These are phyloP conservation scores for Lyophyllum atratum DNA, from an alignment of 768 basidiomycete genomes.

Conservation along the genomic window DNA sequence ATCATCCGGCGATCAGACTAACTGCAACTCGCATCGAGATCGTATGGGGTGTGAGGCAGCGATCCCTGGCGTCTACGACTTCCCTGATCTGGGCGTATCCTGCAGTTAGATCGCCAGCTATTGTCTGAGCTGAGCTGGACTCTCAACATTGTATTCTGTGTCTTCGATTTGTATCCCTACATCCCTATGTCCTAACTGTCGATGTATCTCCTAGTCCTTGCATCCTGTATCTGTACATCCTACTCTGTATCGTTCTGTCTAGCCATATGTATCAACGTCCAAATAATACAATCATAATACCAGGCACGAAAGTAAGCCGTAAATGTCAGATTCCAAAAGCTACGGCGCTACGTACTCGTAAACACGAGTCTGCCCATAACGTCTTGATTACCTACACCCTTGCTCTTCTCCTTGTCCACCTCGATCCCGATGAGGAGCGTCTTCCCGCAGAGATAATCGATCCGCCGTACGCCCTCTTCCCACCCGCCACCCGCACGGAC, in stretches of 20 bases:
- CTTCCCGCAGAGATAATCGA: slow-evolving; percentile 68
- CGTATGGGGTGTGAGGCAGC: slow-evolving; percentile 41
- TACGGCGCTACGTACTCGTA: not conserved
- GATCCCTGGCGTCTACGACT: slow-evolving; percentile 48
- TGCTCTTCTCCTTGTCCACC: slow-evolving; percentile 57
- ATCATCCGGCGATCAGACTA: slow-evolving; percentile 39
- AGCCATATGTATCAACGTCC: not conserved
- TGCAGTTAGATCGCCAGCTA: not conserved
- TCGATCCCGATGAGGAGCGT: slow-evolving; percentile 63
- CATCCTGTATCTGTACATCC: not conserved
- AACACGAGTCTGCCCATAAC: slow-evolving; percentile 15
- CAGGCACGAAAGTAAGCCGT: not conserved
- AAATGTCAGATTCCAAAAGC: not conserved
- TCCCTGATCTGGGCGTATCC: slow-evolving; percentile 27
- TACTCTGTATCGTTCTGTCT: not conserved
- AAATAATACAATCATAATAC: not conserved
- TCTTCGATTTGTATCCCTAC: not conserved
- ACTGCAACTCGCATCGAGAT: slow-evolving; percentile 55
- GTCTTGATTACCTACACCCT: slow-evolving; percentile 22
- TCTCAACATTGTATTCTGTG: not conserved
- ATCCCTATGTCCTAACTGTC: slow-evolving; percentile 8
- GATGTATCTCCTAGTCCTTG: not conserved
- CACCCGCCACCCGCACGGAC: slow-evolving; percentile 61
- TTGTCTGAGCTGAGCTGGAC: not conserved
- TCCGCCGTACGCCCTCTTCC: slow-evolving; percentile 66